phyloP scores from a whole-genome alignment of 768 basidiomycete genomes.

The Tricholoma sp. region DNA sequence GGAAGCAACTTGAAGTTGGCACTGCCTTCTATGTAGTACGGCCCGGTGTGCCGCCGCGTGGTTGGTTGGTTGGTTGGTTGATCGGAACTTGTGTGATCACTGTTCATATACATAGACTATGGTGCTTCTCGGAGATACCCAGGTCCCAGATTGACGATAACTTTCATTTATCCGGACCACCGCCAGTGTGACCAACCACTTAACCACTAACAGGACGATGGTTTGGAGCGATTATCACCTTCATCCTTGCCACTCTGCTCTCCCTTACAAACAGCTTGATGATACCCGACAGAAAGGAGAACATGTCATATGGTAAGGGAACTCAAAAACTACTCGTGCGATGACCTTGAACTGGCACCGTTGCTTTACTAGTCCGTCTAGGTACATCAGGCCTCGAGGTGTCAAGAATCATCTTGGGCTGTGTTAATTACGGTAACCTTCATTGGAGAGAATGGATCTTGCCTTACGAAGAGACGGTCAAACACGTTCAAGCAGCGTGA shows the following conservation, averaged over 20 bases:
- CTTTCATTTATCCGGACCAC: not conserved
- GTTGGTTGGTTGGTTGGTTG: no score
- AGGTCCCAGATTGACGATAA: not conserved
- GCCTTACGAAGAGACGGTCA: constrained; percentile 38
- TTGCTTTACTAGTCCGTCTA: constrained; percentile 30
- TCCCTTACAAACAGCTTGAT: not conserved
- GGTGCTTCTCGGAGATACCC: not conserved
- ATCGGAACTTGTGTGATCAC: no score
- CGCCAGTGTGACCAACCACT: not conserved
- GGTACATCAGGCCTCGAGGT: constrained; percentile 53
- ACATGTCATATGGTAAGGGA: not conserved
- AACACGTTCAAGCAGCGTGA: constrained; percentile 45
- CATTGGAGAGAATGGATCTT: constrained; percentile 45
- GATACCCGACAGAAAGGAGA: not conserved
- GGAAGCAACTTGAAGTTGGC: no score
- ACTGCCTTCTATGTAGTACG: no score
- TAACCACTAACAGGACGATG: not conserved
- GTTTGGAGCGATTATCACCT: not conserved
- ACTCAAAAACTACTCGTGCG: not conserved
- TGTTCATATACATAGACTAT: not conserved
- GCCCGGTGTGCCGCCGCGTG: no score
- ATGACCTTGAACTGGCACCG: not conserved
- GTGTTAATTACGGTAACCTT: constrained; percentile 47
- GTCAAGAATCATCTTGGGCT: constrained; percentile 58
- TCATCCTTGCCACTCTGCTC: not conserved